Evolutionary conservation across 192 early-diverging fungal genomes (phyloP), one percentile per base, ranked within the genome.

Genomic region (Phlyctochytrium bullatum): DNA sequence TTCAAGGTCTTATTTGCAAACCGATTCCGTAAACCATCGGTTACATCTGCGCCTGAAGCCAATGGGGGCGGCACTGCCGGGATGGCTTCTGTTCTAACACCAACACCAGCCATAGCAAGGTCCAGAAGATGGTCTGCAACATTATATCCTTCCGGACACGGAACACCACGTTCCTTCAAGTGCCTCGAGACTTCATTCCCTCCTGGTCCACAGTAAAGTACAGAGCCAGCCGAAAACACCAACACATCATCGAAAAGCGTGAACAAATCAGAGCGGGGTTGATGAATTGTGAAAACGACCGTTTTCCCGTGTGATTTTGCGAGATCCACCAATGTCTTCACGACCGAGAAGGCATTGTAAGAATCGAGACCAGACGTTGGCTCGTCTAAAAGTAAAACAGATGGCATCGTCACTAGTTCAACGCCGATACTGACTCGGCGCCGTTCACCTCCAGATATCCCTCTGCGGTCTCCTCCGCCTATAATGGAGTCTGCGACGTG

Each of bases 211-310:
- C 76, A 82, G 61, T 89, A 92, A 29, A 90, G 77, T 2, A 79
- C 61, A 17, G 77, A 65, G 16, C 93, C 93, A 24, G 77, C 80
- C 53, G 87, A 79, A 36, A 94, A 69, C 51, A 95, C 68, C 32
- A 92, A 81, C 2, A 94, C 83, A 62, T 90, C 84, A 79, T 95
- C 91, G 75, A 96, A 95, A 28, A 90, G 77, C 23, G 80, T 79
- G 77, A 89, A 95, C 52, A 93, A 84, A 59, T 91, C 86, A 2
- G 88, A 89, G 40, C 85, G 83, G 24, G 95, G 95, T 74, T 96
- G 94, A 71, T 97, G 95, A 65, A 97, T 92, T 3, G 90, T 92
- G 74, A 92, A 89, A 24, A 97, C 77, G 6, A 94, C 83, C 3
- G 91, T 90, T 28, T 87, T 88, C 31, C 81, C 73, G 14, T 78